A percentile compares a stretch with the other conserved stretches of the same genome.
Conservation (phyloP, 768 basidiomycete species). For the Clavulina sp. region DNA sequence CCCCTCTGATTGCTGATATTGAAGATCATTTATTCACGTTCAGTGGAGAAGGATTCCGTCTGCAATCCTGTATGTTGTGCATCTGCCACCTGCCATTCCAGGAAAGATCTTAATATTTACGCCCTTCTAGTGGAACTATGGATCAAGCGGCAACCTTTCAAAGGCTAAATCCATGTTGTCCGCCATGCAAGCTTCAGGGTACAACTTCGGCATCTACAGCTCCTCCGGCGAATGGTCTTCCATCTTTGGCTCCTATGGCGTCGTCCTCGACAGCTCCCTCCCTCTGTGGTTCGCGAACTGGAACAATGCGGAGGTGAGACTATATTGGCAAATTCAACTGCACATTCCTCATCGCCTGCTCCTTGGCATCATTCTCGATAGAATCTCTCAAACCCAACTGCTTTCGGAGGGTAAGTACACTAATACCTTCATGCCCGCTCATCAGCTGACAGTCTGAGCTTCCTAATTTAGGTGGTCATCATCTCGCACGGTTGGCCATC, state of each 20-base stretch:
- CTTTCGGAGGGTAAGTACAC: not conserved
- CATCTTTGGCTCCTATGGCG: slow-evolving; percentile 2
- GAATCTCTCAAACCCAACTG: too few relatives aligned
- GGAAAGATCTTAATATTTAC: too few relatives aligned
- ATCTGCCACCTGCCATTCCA: too few relatives aligned
- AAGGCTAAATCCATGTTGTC: not conserved
- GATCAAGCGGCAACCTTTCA: not conserved
- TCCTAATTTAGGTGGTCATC: slow-evolving; percentile 7
- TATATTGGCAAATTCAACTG: not conserved
- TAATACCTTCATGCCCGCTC: not conserved
- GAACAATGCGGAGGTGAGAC: not conserved
- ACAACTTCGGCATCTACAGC: slow-evolving; percentile 7
- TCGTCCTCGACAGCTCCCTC: slow-evolving; percentile 1
- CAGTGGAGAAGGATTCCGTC: too few relatives aligned
- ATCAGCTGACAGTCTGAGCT: not conserved
- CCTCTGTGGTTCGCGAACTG: slow-evolving; percentile 8
- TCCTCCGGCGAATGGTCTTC: slow-evolving; percentile 5
- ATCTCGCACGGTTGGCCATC: slow-evolving; percentile 16
- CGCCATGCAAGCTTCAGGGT: slow-evolving; percentile 1
- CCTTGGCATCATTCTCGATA: too few relatives aligned
- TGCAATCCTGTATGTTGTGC: too few relatives aligned
- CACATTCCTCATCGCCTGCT: too few relatives aligned
- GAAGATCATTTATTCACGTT: too few relatives aligned
- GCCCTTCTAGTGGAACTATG: not conserved
- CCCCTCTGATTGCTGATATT: too few relatives aligned